phyloP scores from a whole-genome alignment of 495 filamentous ascomycete genomes.

The Daldinia grandis region DNA sequence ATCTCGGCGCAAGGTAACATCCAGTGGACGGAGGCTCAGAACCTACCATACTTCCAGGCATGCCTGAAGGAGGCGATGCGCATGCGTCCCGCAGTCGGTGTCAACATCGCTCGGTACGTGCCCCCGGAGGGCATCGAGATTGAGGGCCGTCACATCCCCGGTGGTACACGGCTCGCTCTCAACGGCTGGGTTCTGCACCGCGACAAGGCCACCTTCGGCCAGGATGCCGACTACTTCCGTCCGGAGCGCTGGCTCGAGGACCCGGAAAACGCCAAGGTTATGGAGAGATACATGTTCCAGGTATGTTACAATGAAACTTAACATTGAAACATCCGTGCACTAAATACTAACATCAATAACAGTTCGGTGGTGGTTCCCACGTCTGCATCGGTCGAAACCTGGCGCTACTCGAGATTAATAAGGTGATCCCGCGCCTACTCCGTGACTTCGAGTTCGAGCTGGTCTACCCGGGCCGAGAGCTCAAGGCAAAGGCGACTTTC shows the following conservation, averaged over 20 bases:
- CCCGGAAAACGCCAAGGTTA: slow-evolving; percentile 52
- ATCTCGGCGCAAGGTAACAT: slow-evolving; percentile 55
- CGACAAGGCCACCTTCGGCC: slow-evolving; percentile 64
- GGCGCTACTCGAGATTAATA: slow-evolving; percentile 65
- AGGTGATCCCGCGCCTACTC: slow-evolving; percentile 60
- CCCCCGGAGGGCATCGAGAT: slow-evolving; percentile 63
- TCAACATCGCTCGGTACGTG: slow-evolving; percentile 62
- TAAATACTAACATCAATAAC: not conserved
- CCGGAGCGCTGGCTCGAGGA: slow-evolving; percentile 74
- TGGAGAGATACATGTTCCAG: slow-evolving; percentile 63
- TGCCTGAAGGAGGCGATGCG: slow-evolving; percentile 74
- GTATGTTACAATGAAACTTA: slow-evolving; percentile 38
- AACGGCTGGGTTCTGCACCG: slow-evolving; percentile 65
- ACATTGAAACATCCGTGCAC: not conserved
- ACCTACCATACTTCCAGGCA: slow-evolving; percentile 67
- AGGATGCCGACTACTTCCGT: slow-evolving; percentile 67
- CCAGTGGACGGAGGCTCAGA: slow-evolving; percentile 55
- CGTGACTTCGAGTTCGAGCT: slow-evolving; percentile 62
- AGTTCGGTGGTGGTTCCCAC: slow-evolving; percentile 64
- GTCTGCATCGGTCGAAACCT: slow-evolving; percentile 65
- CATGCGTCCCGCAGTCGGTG: slow-evolving; percentile 67
- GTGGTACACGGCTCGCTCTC: slow-evolving; percentile 58
- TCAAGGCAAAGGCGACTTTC: slow-evolving; percentile 61
- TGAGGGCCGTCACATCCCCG: slow-evolving; percentile 62
- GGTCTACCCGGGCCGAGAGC: slow-evolving; percentile 52